These are phyloP conservation scores for Penicillium sp. DNA, from an alignment of 2,329 filamentous ascomycete genomes.

Conservation along the genomic window DNA sequence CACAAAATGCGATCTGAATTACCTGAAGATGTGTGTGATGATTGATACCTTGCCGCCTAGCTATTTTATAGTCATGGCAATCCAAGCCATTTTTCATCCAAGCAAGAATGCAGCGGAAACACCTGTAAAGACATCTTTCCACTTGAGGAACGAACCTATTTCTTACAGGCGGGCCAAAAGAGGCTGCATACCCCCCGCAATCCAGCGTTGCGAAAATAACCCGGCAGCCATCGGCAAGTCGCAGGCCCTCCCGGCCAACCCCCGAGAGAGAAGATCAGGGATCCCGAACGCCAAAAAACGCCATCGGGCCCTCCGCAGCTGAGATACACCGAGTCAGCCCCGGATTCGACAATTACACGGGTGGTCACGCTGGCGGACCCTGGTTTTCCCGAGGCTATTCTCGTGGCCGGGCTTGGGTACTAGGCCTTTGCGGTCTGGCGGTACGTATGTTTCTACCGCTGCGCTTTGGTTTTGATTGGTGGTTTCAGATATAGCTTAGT, in stretches of 20 bases:
- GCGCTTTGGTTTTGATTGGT: not conserved
- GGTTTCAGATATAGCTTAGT: not conserved
- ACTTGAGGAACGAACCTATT: not conserved
- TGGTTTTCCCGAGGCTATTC: conserved; percentile 32
- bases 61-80: too few relatives aligned
- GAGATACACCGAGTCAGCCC: not conserved
- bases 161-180: not conserved
- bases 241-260: conserved; percentile 8
- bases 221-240: conserved; percentile 17
- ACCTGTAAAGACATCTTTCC: not conserved
- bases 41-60: too few relatives aligned
- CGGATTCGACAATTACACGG: conserved; percentile 9
- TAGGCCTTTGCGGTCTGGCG: not conserved
- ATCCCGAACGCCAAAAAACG: conserved; percentile 14
- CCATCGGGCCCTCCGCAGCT: conserved; percentile 5
- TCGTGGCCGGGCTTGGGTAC: conserved; percentile 19
- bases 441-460: not conserved
- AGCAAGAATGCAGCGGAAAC: not conserved
- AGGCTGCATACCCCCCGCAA: conserved; percentile 8
- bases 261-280: conserved; percentile 11
- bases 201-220: conserved; percentile 20
- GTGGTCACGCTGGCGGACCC: conserved; percentile 15
- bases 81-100: too few relatives aligned
- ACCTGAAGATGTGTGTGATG: too few relatives aligned
- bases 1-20: not conserved